phyloP scores from a whole-genome alignment of 2,329 filamentous ascomycete genomes.

The Sporothrix sp. region DNA sequence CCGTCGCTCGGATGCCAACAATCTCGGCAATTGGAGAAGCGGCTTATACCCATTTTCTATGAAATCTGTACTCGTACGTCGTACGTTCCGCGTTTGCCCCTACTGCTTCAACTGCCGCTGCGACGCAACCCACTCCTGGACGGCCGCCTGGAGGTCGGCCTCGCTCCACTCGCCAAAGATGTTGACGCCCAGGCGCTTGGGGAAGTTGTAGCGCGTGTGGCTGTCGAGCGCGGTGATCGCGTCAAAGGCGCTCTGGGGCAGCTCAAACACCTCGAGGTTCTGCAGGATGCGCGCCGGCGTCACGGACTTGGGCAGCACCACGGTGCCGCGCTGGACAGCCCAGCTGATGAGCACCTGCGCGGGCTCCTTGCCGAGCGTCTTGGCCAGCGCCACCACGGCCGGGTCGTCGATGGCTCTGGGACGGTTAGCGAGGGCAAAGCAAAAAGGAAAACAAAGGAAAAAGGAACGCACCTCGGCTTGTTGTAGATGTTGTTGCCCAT shows the following conservation, averaged over 20 bases:
- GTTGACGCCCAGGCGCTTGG: conserved; percentile 41
- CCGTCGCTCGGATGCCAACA: too few species aligned
- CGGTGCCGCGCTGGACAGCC: conserved; percentile 71
- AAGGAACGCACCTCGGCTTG: conserved; percentile 2
- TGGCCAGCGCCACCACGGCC: conserved; percentile 6
- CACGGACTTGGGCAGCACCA: conserved; percentile 66
- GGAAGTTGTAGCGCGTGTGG: conserved; percentile 45
- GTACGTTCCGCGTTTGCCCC: neutral
- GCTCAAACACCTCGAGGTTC: conserved; percentile 44
- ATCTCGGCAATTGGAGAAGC: too few species aligned
- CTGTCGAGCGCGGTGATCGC: conserved; percentile 43
- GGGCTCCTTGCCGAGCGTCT: conserved; percentile 27
- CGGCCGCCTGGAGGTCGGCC: conserved; percentile 3
- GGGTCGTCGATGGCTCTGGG: conserved; percentile 3
- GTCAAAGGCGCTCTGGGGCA: conserved; percentile 44
- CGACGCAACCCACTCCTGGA: conserved; percentile 8
- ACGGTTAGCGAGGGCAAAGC: too few species aligned
- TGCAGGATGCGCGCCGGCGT: conserved; percentile 38
- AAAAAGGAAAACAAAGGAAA: neutral
- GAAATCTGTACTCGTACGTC: too few species aligned
- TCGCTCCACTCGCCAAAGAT: conserved; percentile 20
- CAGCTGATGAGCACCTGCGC: conserved; percentile 78
- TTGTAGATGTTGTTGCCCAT: conserved; percentile 33
- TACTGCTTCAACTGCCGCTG: conserved; percentile 5
- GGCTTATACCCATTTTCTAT: too few species aligned